Evolutionary conservation across 148 eudicot genomes (phyloP).

Genomic region (Limonium bicolor): DNA sequence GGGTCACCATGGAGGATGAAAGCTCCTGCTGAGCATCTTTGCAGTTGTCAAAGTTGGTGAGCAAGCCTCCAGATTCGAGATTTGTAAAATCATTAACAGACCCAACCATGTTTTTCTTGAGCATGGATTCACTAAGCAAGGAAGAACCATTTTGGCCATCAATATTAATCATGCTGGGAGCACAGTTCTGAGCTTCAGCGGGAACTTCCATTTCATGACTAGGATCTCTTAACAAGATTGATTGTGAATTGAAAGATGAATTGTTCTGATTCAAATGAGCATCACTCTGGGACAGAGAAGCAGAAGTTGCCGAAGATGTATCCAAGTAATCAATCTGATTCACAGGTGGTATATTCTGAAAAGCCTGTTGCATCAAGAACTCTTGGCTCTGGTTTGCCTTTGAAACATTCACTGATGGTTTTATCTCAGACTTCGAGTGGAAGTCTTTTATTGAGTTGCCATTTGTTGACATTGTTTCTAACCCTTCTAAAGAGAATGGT

Average conservation of each 20-base stretch:
- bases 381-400: conserved; percentile 51
- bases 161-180: conserved; percentile 27
- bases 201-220: conserved; percentile 44
- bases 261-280: conserved; percentile 29
- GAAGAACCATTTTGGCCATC: conserved; percentile 35
- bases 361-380: conserved; percentile 28
- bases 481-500: conserved; percentile 26
- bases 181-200: conserved; percentile 28
- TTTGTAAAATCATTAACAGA: conserved; percentile 42
- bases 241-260: no score
- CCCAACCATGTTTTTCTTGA: conserved; percentile 35
- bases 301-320: conserved; percentile 80
- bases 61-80: conserved; percentile 52
- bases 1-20: conserved; percentile 79
- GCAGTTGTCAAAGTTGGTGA: conserved; percentile 39
- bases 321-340: conserved; percentile 78
- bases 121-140: conserved; percentile 36
- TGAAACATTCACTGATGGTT: conserved; percentile 40
- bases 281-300: conserved; percentile 55
- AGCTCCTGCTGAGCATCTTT: conserved; percentile 79
- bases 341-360: conserved; percentile 23
- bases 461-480: conserved; percentile 36
- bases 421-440: conserved; percentile 48
- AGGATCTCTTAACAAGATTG: conserved; percentile 45
- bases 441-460: conserved; percentile 27